These are phyloP conservation scores for Paraglomus occultum DNA, from an alignment of 192 early-diverging fungal species.

Conservation along the genomic window DNA sequence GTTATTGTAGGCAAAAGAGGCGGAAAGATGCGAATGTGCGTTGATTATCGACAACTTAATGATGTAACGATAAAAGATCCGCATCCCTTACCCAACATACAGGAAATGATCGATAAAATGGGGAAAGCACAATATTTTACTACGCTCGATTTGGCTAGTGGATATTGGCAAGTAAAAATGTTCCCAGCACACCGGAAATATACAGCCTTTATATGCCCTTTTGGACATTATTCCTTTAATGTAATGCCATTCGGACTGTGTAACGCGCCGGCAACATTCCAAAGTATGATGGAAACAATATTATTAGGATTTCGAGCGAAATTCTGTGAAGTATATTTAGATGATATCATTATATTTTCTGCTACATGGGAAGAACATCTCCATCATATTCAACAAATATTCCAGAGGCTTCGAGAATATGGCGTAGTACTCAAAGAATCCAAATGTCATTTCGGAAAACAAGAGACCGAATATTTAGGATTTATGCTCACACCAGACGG, in stretches of 20 bases:
- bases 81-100: constrained; percentile 51
- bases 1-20: constrained; percentile 1
- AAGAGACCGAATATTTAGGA: constrained; percentile 5
- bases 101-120: constrained; percentile 39
- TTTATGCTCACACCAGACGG: constrained; percentile 16
- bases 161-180: constrained; percentile 41
- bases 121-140: constrained; percentile 36
- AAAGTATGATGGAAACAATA: constrained; percentile 42
- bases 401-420: background rate
- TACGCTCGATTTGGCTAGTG: constrained; percentile 41
- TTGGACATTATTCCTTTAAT: constrained; percentile 31
- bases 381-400: background rate
- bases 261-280: constrained; percentile 24
- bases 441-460: constrained; percentile 5
- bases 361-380: constrained; percentile 29
- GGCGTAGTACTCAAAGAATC: background rate
- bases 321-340: constrained; percentile 36
- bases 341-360: constrained; percentile 52
- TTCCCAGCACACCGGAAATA: constrained; percentile 9
- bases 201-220: constrained; percentile 17
- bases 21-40: constrained; percentile 21
- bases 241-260: constrained; percentile 33
- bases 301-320: constrained; percentile 28
- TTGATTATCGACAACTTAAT: constrained; percentile 56
- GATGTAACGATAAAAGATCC: constrained; percentile 40